A percentile compares a stretch with the other conserved stretches of the same genome.
Conservation (phyloP, 306 rosid species). For the Quercus engelmannii region DNA sequence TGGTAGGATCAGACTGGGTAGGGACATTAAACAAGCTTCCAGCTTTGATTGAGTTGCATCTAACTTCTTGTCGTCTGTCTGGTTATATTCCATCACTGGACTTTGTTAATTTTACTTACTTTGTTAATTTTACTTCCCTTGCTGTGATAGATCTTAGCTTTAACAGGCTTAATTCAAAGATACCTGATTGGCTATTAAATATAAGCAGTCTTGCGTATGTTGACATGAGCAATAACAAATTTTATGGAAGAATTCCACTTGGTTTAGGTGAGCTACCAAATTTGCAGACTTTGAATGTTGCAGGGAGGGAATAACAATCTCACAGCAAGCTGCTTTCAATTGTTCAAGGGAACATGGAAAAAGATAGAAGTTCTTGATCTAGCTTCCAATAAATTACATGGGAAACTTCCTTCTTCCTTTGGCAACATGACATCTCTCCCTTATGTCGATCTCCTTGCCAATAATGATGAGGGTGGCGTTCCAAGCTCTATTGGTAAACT, state of each 20-base stretch:
- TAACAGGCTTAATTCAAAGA: slow-evolving; percentile 26
- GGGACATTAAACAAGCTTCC: slow-evolving; percentile 19
- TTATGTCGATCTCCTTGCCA: background rate
- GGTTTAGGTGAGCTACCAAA: slow-evolving; percentile 28
- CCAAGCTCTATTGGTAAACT: slow-evolving; percentile 34
- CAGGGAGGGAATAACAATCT: background rate
- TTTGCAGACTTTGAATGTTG: slow-evolving; percentile 22
- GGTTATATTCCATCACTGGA: slow-evolving; percentile 22
- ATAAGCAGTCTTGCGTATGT: slow-evolving; percentile 23
- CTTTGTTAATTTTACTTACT: background rate
- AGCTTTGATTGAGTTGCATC: slow-evolving; percentile 32
- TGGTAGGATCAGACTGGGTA: slow-evolving; percentile 27
- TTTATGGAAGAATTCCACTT: slow-evolving; percentile 50
- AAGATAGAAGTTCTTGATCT: slow-evolving; percentile 19
- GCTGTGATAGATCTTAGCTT: slow-evolving; percentile 17
- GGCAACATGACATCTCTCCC: slow-evolving; percentile 46
- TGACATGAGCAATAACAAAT: background rate
- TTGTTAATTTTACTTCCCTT: slow-evolving; percentile 40
- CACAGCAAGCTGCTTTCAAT: slow-evolving; percentile 35
- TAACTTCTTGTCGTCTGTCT: slow-evolving; percentile 7
- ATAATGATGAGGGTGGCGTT: slow-evolving; percentile 33
- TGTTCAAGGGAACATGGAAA: slow-evolving; percentile 34
- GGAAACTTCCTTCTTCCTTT: slow-evolving; percentile 29
- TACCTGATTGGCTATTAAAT: slow-evolving; percentile 43
- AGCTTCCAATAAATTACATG: slow-evolving; percentile 21